Percentiles rank a stretch among this genome's conserved stretches.
Evolutionary conservation across 164 flowering plant species (phyloP).

Genomic region (Macadamia tetraphylla): DNA sequence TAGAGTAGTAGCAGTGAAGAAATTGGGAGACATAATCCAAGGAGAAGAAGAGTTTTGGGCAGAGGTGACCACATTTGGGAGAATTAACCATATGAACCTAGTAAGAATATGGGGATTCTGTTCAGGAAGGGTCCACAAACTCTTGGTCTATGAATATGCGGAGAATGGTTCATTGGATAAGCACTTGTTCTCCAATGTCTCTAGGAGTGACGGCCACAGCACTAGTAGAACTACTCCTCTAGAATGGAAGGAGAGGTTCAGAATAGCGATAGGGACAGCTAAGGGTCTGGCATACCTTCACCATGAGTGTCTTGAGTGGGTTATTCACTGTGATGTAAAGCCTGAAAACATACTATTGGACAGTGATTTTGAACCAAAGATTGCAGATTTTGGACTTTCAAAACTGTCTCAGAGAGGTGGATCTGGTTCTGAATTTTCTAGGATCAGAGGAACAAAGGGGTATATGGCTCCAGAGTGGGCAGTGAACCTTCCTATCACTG

Average conservation of each 20-base stretch:
- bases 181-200: conserved; percentile 15
- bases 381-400: conserved; percentile 35
- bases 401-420: conserved; percentile 19
- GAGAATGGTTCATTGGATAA: conserved; percentile 28
- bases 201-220: too few relatives aligned
- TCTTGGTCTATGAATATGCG: conserved; percentile 34
- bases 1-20: conserved; percentile 18
- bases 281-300: conserved; percentile 22
- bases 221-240: neutral
- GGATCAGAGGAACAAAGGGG: conserved; percentile 40
- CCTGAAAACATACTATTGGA: conserved; percentile 21
- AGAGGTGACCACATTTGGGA: conserved; percentile 22
- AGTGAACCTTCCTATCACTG: conserved; percentile 23
- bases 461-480: conserved; percentile 52
- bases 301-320: conserved; percentile 25
- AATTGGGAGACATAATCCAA: conserved; percentile 15
- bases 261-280: conserved; percentile 18
- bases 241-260: conserved; percentile 14
- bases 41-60: conserved; percentile 27
- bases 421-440: conserved; percentile 14
- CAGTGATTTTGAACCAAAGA: conserved; percentile 23
- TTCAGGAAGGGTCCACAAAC: conserved; percentile 17
- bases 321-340: conserved; percentile 20
- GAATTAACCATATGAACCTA: conserved; percentile 33
- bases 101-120: conserved; percentile 33